phyloP scores from a whole-genome alignment of 2,329 filamentous ascomycete genomes.

The Arthroderma sp. region DNA sequence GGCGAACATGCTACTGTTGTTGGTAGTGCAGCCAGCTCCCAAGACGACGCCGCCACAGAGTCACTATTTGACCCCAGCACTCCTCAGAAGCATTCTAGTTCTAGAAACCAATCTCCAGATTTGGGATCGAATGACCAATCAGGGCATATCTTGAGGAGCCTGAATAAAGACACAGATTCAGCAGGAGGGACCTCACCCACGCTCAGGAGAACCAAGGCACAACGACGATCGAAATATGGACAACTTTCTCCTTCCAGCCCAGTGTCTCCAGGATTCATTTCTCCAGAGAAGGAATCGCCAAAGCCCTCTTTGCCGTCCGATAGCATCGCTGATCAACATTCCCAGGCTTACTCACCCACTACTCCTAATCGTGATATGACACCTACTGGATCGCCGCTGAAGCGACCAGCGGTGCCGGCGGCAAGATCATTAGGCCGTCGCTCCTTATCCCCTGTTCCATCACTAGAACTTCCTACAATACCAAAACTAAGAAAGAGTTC shows the following conservation, averaged over 20 bases:
- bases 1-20: slow-evolving; percentile 31
- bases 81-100: not conserved
- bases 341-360: slow-evolving; percentile 5
- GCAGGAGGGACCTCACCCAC: slow-evolving; percentile 19
- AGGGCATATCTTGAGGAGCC: slow-evolving; percentile 5
- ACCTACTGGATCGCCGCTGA: slow-evolving; percentile 7
- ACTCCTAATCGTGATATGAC: not conserved
- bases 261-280: slow-evolving; percentile 13
- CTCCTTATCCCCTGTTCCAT: slow-evolving; percentile 35
- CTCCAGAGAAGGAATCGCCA: slow-evolving; percentile 12
- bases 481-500: slow-evolving; percentile 29
- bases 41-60: not conserved
- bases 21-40: not conserved
- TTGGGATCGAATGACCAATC: no score
- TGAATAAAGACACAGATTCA: slow-evolving; percentile 13
- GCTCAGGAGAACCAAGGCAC: slow-evolving; percentile 29
- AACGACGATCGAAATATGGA: slow-evolving; percentile 27
- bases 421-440: slow-evolving; percentile 21
- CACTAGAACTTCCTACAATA: slow-evolving; percentile 31
- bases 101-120: no score
- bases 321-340: slow-evolving; percentile 6
- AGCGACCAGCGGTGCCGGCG: slow-evolving; percentile 9
- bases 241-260: slow-evolving; percentile 19
- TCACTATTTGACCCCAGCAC: not conserved
- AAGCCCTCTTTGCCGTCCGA: not conserved